Base-by-base conservation (phyloP, 2,329 filamentous ascomycete species). In the Clathrospora elynae region DNA sequence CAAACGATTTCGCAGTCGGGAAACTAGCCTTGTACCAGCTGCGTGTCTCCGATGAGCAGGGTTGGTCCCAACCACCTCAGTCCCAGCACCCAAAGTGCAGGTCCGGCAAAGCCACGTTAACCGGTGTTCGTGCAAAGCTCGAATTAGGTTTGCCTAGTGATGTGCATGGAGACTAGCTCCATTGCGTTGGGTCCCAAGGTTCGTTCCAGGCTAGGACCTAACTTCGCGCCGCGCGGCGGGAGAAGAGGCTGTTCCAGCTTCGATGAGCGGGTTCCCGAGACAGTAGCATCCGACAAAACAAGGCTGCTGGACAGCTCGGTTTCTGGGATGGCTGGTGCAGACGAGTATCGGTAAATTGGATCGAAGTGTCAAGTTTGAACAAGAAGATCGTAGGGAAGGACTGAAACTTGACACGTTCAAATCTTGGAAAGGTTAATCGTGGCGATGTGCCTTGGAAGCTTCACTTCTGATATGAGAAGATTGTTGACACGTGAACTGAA, bases 361-460 rank as follows among this genome's bases (percentile, higher is more conserved):
- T 29, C 34, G 9, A 31, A 28, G 25, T 26, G 24, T 29, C 23
- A 26, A 31, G 33, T 30, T 42, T 46, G 42, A 31, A 38, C 43
- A 33, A 34, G 33, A n/a, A 23, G 14, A 37, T 37, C 28, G 38
- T 42, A 28, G 39, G 39, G 39, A 33, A 34, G 24, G 22, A 41
- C 38, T 42, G 33, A 42, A 34, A 37, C 38, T 5, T 24, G 37
- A n/a, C 17, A 22, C 13, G 13, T 12, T 26, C 19, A 5, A 12
- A 26, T 6, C 22, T 35, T 26, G 22, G 23, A 19, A n/a, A n/a
- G n/a, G n/a, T n/a, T n/a, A n/a, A n/a, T n/a, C n/a, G n/a, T n/a
- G n/a, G n/a, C n/a, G n/a, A n/a, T n/a, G n/a, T n/a, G n/a, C n/a
- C n/a, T n/a, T n/a, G n/a, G n/a, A n/a, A n/a, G n/a, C n/a, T n/a